These are phyloP conservation scores for Sanghuangporus sanghuang DNA, from an alignment of 1,284 basidiomycete species.

Conservation along the genomic window DNA sequence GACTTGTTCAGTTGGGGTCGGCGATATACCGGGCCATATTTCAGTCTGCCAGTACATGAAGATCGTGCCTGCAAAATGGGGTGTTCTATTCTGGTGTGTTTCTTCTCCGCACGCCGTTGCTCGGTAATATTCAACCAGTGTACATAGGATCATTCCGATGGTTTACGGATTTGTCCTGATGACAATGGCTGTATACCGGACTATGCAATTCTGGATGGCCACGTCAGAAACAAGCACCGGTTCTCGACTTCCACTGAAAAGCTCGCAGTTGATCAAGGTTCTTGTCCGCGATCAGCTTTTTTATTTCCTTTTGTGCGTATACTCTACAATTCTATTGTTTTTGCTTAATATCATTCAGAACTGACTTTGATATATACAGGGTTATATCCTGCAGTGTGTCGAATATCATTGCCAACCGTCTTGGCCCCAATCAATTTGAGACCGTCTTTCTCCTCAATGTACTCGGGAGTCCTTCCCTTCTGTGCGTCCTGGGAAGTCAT, in stretches of 20 bases:
- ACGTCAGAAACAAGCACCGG: background rate
- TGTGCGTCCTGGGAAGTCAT: background rate
- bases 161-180: conserved; percentile 1
- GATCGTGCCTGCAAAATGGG: background rate
- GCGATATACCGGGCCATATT: background rate
- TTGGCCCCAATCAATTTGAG: background rate
- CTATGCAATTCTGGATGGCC: background rate
- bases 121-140: too few species aligned
- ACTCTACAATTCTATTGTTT: background rate
- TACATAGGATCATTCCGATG: conserved; percentile 6
- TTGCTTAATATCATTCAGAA: background rate
- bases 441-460: background rate
- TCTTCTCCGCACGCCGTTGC: background rate
- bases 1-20: background rate
- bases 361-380: background rate
- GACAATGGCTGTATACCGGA: background rate
- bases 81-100: background rate
- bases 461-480: background rate
- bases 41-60: background rate
- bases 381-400: background rate
- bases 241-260: background rate
- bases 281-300: conserved; percentile 3
- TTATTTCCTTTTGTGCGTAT: conserved; percentile 5
- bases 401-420: background rate
- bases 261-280: background rate